Conservation (phyloP, 1,284 basidiomycete species). For the Caloboletus firmus region DNA sequence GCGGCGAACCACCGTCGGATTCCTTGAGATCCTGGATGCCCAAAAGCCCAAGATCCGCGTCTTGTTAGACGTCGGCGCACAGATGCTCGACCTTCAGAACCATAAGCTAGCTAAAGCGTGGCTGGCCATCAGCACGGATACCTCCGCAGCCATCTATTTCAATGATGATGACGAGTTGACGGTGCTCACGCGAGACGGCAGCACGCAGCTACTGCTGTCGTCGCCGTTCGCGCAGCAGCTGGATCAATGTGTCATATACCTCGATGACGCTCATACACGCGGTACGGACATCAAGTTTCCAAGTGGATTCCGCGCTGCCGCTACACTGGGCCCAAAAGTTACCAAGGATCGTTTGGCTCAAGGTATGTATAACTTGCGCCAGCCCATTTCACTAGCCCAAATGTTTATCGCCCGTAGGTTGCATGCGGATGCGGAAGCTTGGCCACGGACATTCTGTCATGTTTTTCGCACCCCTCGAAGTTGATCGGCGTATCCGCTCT, state of each 20-base stretch:
- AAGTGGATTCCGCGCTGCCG: conserved; percentile 43
- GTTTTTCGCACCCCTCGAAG: conserved; percentile 50
- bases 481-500: conserved; percentile 44
- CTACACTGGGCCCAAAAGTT: conserved; percentile 53
- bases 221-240: conserved; percentile 47
- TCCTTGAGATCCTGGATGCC: conserved; percentile 36
- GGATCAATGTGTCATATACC: conserved; percentile 49
- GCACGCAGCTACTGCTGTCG: conserved; percentile 39
- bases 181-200: conserved; percentile 41
- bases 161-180: conserved; percentile 17
- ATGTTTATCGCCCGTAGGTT: conserved; percentile 33
- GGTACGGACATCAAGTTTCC: conserved; percentile 60
- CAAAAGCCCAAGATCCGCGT: conserved; percentile 43
- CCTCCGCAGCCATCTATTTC: conserved; percentile 50
- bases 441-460: conserved; percentile 50
- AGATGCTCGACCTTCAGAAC: conserved; percentile 54
- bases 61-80: conserved; percentile 57
- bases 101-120: conserved; percentile 39
- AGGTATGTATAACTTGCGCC: conserved; percentile 36
- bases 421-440: conserved; percentile 53
- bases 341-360: conserved; percentile 56
- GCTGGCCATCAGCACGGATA: conserved; percentile 36
- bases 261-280: conserved; percentile 59
- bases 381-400: not conserved
- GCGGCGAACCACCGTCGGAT: conserved; percentile 29